These are phyloP conservation scores for Spathaspora arborariae DNA, from an alignment of 805 yeast genomes.

Conservation along the genomic window DNA sequence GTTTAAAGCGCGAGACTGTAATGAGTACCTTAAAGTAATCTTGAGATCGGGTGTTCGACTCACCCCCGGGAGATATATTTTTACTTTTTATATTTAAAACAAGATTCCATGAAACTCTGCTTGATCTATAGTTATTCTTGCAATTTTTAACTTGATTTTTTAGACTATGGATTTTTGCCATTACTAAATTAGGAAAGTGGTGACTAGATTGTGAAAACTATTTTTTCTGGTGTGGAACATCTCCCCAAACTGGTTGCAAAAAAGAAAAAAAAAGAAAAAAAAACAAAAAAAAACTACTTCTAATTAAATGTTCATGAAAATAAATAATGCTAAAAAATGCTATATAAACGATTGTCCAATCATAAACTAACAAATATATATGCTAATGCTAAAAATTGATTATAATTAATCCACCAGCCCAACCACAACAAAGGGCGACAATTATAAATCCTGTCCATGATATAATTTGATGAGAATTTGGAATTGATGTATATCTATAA, in stretches of 20 bases:
- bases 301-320: neutral
- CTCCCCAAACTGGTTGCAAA: neutral
- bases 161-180: neutral
- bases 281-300: too few species aligned
- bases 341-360: neutral
- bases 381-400: conserved; percentile 2
- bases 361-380: neutral
- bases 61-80: conserved; percentile 44
- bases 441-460: conserved; percentile 13
- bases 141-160: neutral
- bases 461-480: conserved; percentile 16
- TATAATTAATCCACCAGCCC: conserved; percentile 10
- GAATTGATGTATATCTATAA: conserved; percentile 27
- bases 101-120: neutral
- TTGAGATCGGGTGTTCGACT: conserved; percentile 50
- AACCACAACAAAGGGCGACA: conserved; percentile 13
- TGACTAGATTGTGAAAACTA: neutral
- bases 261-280: neutral
- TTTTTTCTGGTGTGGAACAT: neutral
- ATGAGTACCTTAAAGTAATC: conserved; percentile 35
- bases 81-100: conserved; percentile 10
- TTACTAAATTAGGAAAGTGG: neutral
- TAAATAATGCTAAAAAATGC: neutral
- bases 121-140: neutral
- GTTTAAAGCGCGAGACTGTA: conserved; percentile 50